These are phyloP conservation scores for Umbelopsis vinacea DNA, from an alignment of 192 early-diverging fungal species.

Conservation along the genomic window DNA sequence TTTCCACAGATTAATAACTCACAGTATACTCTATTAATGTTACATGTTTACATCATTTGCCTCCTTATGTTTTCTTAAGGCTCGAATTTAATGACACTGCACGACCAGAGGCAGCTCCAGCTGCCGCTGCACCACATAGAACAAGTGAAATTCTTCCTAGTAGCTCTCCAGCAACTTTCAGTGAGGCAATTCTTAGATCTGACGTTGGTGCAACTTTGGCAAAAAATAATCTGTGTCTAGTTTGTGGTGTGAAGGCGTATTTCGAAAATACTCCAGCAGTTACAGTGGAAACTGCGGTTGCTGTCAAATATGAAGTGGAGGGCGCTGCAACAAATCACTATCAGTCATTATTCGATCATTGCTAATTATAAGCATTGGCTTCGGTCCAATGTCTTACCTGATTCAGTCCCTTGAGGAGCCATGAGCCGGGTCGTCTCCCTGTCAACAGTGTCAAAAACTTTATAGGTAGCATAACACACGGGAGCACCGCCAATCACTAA, in stretches of 20 bases:
- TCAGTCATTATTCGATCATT: not conserved
- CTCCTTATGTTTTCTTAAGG: too few species aligned
- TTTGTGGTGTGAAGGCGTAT: slow-evolving; percentile 24
- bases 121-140: slow-evolving; percentile 37
- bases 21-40: too few species aligned
- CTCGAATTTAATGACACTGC: not conserved
- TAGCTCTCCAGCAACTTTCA: slow-evolving; percentile 35
- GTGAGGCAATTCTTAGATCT: slow-evolving; percentile 30
- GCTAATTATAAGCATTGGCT: not conserved
- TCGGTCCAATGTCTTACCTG: not conserved
- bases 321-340: not conserved
- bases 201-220: slow-evolving; percentile 31
- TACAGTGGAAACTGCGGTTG: slow-evolving; percentile 9
- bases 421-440: slow-evolving; percentile 15
- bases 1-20: too few species aligned
- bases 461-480: slow-evolving; percentile 33
- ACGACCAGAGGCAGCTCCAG: slow-evolving; percentile 28
- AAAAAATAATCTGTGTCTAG: slow-evolving; percentile 41
- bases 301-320: slow-evolving; percentile 13
- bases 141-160: slow-evolving; percentile 26
- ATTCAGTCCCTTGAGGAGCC: slow-evolving; percentile 2
- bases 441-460: slow-evolving; percentile 31
- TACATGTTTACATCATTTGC: too few species aligned
- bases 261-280: slow-evolving; percentile 28
- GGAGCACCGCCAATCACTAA: slow-evolving; percentile 33